Evolutionary conservation across 768 basidiomycete species (phyloP), one percentile per base, ranked within the genome.

Genomic region (Pleurotus salmoneostramineus): DNA sequence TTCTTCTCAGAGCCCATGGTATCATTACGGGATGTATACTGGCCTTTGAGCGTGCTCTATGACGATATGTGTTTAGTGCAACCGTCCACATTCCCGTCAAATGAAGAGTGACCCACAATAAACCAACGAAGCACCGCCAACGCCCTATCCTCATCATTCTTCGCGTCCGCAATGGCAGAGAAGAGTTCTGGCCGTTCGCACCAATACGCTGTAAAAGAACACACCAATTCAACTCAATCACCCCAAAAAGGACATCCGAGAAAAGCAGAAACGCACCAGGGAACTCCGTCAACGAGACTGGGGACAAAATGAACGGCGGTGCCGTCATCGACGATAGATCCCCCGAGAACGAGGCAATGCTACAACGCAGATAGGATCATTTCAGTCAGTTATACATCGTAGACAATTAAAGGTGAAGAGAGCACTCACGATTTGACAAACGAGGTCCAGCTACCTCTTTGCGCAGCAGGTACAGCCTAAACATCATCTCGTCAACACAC

Each of bases 1-100:
- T 98, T 98, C 80, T 98, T 98, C 82, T 98, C 95, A 1, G 91
- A 93, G 11, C 96, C 96, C 85, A 94, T 89, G 61, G 88, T 87
- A 74, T 97, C 95, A 65, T 98, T 98, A 50, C 95, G 79, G 14
- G 93, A 93, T 43, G 91, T 98, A 70, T 95, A 95, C 67, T 97
- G 95, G 11, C 93, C 95, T 70, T 95, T 97, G 51, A 99, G 81
- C 0, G 96, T 99, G 65, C 88, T 88, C 89, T 89, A 57, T 5
- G 35, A 44, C 31, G 5, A 15, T 59, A 10, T 47, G 34, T 55
- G 37, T 44, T 5, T n/a, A n/a, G 43, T 34, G 57, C 21, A n/a
- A 42, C 45, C 50, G 56, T 37, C 27, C 6, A 45, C n/a, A n/a
- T n/a, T n/a, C n/a, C 32, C 12, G 55, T 31, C 15, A 5, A 43